phyloP scores from a whole-genome alignment of 2,329 filamentous ascomycete species.

The Ophiostoma triangulosporum region DNA sequence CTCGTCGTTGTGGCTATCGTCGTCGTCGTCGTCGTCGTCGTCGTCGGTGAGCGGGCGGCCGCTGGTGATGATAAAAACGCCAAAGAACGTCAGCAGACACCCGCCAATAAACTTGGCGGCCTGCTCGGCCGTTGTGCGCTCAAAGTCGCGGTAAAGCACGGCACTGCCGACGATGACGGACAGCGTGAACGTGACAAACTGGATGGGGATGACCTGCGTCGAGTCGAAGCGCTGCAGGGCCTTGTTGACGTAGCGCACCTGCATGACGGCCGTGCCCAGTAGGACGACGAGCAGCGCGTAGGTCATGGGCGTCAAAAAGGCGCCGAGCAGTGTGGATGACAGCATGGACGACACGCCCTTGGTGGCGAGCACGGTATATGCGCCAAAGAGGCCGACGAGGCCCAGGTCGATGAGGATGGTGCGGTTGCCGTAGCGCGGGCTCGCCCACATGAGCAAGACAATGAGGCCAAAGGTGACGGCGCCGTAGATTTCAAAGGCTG shows the following conservation, averaged over 20 bases:
- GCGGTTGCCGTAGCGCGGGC: slow-evolving; percentile 67
- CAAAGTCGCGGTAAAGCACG: slow-evolving; percentile 87
- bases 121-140: slow-evolving; percentile 60
- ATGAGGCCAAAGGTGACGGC: slow-evolving; percentile 65
- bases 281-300: slow-evolving; percentile 75
- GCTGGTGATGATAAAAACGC: slow-evolving; percentile 94
- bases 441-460: slow-evolving; percentile 63
- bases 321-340: slow-evolving; percentile 77
- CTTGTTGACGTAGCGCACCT: slow-evolving; percentile 91
- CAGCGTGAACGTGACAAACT: slow-evolving; percentile 93
- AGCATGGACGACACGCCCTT: slow-evolving; percentile 94
- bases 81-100: slow-evolving; percentile 83
- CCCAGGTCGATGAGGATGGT: slow-evolving; percentile 87
- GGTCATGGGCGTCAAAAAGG: slow-evolving; percentile 82
- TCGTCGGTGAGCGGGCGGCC: slow-evolving; percentile 49
- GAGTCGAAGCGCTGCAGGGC: slow-evolving; percentile 85
- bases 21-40: slow-evolving; percentile 46
- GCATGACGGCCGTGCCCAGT: slow-evolving; percentile 77
- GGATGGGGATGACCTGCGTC: slow-evolving; percentile 93
- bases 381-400: slow-evolving; percentile 84
- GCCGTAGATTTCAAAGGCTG: slow-evolving; percentile 86
- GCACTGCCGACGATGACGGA: slow-evolving; percentile 92
- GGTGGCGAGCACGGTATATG: slow-evolving; percentile 91
- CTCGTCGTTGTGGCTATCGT: slow-evolving; percentile 49
- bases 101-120: slow-evolving; percentile 79